phyloP scores from a whole-genome alignment of 306 rosid genomes.

The Fagus crenata region DNA sequence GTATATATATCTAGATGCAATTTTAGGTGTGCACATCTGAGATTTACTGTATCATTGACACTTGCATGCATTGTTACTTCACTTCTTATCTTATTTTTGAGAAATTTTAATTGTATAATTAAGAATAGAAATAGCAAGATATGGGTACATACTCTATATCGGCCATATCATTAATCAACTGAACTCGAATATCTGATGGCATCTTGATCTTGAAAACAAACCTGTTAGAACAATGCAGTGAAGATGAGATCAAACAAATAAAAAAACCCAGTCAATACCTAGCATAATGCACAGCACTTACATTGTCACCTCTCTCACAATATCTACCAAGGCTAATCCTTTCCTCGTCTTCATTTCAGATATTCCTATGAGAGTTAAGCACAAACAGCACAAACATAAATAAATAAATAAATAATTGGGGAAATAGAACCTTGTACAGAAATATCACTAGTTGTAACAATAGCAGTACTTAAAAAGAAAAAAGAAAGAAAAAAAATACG shows the following conservation, averaged over 20 bases:
- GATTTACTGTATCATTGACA: background rate
- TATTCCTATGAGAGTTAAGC: conserved; percentile 52
- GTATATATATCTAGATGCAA: background rate
- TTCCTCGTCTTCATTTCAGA: conserved; percentile 69
- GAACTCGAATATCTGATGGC: conserved; percentile 57
- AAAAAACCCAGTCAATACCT: conserved; percentile 8
- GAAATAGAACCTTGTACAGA: conserved; percentile 15
- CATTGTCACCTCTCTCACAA: conserved; percentile 96
- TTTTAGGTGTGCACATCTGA: background rate
- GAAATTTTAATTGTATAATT: background rate
- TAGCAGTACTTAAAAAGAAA: conserved; percentile 19
- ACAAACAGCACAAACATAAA: background rate
- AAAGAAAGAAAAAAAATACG: background rate
- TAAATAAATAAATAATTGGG: conserved; percentile 20
- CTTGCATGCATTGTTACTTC: background rate
- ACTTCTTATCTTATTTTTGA: background rate
- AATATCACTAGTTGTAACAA: background rate
- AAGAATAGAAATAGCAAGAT: background rate
- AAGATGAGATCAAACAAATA: conserved; percentile 14
- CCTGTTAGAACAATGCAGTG: conserved; percentile 36
- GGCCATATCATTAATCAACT: conserved; percentile 53
- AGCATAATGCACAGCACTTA: conserved; percentile 43
- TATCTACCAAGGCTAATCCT: conserved; percentile 93
- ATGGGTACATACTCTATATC: conserved; percentile 53
- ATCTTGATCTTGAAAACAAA: conserved; percentile 54